A percentile compares a stretch with the other conserved stretches of the same genome.
Evolutionary conservation across 2,329 filamentous ascomycete genomes (phyloP).

Genomic region (Claviceps sorghi): DNA sequence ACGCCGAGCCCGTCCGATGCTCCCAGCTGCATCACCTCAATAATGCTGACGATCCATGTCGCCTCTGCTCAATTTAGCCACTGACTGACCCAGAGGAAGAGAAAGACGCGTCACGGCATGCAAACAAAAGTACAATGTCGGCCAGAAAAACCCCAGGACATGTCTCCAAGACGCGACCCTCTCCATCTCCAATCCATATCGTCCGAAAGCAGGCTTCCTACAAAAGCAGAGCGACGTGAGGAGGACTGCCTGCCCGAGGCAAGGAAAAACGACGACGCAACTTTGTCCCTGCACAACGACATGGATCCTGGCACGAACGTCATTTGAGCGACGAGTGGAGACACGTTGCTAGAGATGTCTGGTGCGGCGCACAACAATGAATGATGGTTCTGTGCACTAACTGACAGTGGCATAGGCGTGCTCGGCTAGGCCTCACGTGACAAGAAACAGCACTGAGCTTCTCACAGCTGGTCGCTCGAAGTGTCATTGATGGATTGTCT

Average conservation of each 20-base stretch:
- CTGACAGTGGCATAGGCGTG: not conserved
- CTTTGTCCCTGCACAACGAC: not conserved
- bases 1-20: not conserved
- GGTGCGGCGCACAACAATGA: too few relatives aligned
- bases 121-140: not conserved
- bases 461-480: not conserved
- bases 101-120: not conserved
- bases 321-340: not conserved
- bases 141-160: not conserved
- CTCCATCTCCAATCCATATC: not conserved
- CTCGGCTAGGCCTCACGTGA: too few relatives aligned
- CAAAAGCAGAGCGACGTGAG: not conserved
- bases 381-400: not conserved
- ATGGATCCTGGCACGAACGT: not conserved
- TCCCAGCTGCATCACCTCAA: not conserved
- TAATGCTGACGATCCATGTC: not conserved
- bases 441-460: not conserved
- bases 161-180: not conserved
- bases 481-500: not conserved
- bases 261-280: not conserved
- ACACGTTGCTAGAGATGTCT: not conserved
- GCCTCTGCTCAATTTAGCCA: not conserved
- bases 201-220: not conserved
- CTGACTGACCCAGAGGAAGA: not conserved
- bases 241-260: not conserved